A percentile compares a stretch with the other conserved stretches of the same genome.
Conservation (phyloP, 345 rosid species). For the Hypericum androsaemum region DNA sequence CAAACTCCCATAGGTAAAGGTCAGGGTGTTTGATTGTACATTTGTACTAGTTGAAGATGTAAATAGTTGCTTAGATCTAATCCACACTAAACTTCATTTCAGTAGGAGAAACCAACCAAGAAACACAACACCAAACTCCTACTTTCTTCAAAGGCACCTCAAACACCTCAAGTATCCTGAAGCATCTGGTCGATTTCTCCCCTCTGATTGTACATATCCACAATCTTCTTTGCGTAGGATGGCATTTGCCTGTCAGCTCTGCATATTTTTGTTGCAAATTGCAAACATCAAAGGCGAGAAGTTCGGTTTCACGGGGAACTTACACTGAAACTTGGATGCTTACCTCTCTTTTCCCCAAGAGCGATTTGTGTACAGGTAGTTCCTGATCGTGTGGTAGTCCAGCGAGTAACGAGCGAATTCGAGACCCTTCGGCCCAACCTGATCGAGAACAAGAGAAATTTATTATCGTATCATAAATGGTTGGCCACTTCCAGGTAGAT, state of each 20-base stretch:
- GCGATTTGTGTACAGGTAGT: constrained; percentile 66
- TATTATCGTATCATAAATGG: background rate
- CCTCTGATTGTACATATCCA: constrained; percentile 64
- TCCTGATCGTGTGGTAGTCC: constrained; percentile 93
- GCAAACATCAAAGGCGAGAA: constrained; percentile 3
- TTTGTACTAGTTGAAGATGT: too few relatives aligned
- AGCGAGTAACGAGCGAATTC: constrained; percentile 95
- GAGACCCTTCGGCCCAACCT: constrained; percentile 93
- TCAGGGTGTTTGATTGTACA: too few relatives aligned
- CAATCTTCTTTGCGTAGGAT: constrained; percentile 70
- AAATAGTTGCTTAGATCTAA: too few relatives aligned
- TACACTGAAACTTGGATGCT: background rate
- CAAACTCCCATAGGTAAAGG: too few relatives aligned
- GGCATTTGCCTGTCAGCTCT: constrained; percentile 77
- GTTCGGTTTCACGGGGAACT: background rate
- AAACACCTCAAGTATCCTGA: constrained; percentile 21
- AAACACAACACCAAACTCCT: too few relatives aligned
- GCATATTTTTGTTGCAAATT: constrained; percentile 16
- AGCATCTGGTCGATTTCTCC: constrained; percentile 71
- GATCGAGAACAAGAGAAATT: constrained; percentile 16
- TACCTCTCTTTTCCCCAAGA: constrained; percentile 86
- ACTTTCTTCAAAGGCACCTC: too few relatives aligned
- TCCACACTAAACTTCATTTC: too few relatives aligned
- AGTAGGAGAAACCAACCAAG: too few relatives aligned
- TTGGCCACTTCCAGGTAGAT: background rate